Evolutionary conservation across 257 asterid genomes (phyloP), one percentile per base, ranked within the genome.

Genomic region (Lithospermum erythrorhizon): DNA sequence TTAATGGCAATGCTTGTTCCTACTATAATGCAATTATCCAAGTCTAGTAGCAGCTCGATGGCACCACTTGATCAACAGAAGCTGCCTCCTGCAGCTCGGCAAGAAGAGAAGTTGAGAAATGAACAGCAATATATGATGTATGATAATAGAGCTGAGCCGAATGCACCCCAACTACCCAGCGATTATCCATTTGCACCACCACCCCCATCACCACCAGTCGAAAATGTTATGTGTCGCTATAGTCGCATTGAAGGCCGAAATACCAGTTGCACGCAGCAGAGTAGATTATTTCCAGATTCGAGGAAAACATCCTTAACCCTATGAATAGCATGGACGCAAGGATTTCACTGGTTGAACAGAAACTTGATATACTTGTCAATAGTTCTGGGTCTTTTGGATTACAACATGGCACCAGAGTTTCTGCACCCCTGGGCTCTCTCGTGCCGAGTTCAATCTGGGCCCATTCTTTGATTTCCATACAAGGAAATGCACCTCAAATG

Each of bases 1-100:
- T 71, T 93, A 58, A 77, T 93, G 89, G 78, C 98, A 70, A 86
- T 93, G 95, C 83, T 93, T 62, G 74, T 86, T 71, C 97, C 98
- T 51, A 78, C 95, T 35, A 74, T 93, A 72, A 76, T 93, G 76
- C 96, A 89, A 69, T 70, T 86, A 64, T 68, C 95, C 58, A 89
- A 79, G 79, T 81, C 97, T 66, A 70, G 85, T 58, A 24, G n/a
- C 52, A 65, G 65, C n/a, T n/a, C n/a, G n/a, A n/a, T n/a, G n/a
- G n/a, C n/a, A n/a, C n/a, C n/a, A n/a, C 61, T 59, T 53, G 79
- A 70, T 61, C 64, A 55, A 24, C 63, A 58, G 81, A 80, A 65
- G 63, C 41, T 66, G 57, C 25, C 0, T n/a, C n/a, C n/a, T n/a
- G n/a, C 61, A 63, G 51, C 67, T 27, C 58, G 67, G 51, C 68